phyloP scores from a whole-genome alignment of 2,329 filamentous ascomycete genomes.

The Alternaria metachromatica region DNA sequence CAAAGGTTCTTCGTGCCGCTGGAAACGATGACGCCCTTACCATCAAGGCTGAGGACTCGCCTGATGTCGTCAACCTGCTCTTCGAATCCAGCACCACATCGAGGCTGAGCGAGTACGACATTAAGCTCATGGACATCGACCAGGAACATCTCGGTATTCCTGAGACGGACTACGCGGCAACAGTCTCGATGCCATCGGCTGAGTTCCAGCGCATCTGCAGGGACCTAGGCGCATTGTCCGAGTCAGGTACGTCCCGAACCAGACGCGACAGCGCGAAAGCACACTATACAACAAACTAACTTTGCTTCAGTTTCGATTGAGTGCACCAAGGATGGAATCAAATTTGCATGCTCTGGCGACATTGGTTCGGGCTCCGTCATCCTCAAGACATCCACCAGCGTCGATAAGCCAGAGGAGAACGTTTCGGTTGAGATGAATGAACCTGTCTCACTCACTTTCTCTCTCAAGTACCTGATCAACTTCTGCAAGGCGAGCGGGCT shows the following conservation, averaged over 20 bases:
- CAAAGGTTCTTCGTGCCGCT: conserved; percentile 94
- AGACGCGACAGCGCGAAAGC: background rate
- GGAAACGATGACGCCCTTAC: conserved; percentile 95
- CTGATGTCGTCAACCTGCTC: conserved; percentile 91
- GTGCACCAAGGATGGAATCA: conserved; percentile 95
- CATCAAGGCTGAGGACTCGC: conserved; percentile 95
- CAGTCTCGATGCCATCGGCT: conserved; percentile 82
- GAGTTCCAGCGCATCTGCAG: conserved; percentile 97
- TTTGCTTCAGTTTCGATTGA: conserved; percentile 80
- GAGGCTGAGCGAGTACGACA: conserved; percentile 96
- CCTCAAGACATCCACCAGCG: conserved; percentile 78
- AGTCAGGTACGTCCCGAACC: conserved; percentile 75
- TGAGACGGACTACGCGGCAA: conserved; percentile 97
- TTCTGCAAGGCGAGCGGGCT: conserved; percentile 97
- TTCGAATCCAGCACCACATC: conserved; percentile 92
- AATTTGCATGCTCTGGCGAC: conserved; percentile 91
- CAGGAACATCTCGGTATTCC: conserved; percentile 99
- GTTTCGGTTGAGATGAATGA: conserved; percentile 91
- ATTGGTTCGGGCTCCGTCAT: conserved; percentile 96
- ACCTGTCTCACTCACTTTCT: conserved; percentile 94
- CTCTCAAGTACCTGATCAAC: conserved; percentile 98
- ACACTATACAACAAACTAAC: conserved; percentile 28
- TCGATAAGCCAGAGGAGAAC: conserved; percentile 86
- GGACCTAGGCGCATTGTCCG: conserved; percentile 89
- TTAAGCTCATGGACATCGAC: conserved; percentile 99